These are phyloP conservation scores for Globisporangium yorkense DNA, from an alignment of 352 stramenopile genomes.

Conservation along the genomic window DNA sequence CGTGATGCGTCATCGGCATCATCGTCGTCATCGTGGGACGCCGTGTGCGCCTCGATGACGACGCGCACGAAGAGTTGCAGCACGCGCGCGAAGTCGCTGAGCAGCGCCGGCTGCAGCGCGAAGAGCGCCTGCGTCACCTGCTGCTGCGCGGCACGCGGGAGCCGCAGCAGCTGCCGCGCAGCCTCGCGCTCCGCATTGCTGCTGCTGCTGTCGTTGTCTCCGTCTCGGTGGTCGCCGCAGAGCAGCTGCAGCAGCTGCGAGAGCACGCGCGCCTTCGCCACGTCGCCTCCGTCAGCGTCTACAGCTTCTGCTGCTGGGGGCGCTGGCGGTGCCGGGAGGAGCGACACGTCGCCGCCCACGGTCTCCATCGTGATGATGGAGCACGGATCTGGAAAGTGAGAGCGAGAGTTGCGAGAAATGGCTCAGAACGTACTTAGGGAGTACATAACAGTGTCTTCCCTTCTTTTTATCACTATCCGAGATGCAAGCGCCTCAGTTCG, in stretches of 20 bases:
- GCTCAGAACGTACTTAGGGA: too few relatives aligned
- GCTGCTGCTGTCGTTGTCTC: neutral
- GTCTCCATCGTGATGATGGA: neutral
- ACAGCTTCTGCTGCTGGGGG: neutral
- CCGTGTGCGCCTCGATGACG: constrained; percentile 42
- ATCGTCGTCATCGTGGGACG: constrained; percentile 19
- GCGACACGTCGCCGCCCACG: constrained; percentile 3
- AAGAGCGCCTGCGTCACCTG: constrained; percentile 41
- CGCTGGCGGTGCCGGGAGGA: constrained; percentile 3
- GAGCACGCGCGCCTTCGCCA: constrained; percentile 30
- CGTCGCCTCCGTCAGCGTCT: neutral
- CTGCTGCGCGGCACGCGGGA: constrained; percentile 31
- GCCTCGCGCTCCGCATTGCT: constrained; percentile 18
- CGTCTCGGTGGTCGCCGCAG: constrained; percentile 11
- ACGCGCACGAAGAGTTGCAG: constrained; percentile 66
- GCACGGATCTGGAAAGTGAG: too few relatives aligned
- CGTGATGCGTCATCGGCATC: constrained; percentile 9
- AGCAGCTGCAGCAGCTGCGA: constrained; percentile 41
- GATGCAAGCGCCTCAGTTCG: neutral
- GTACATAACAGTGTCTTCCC: neutral
- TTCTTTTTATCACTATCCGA: neutral
- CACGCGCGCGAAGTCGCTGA: constrained; percentile 39
- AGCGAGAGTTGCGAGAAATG: too few relatives aligned
- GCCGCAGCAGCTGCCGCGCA: constrained; percentile 31
- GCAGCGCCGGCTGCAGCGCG: constrained; percentile 28